These are phyloP conservation scores for Pelargonium australe DNA, from an alignment of 441 rosid species.

Conservation along the genomic window DNA sequence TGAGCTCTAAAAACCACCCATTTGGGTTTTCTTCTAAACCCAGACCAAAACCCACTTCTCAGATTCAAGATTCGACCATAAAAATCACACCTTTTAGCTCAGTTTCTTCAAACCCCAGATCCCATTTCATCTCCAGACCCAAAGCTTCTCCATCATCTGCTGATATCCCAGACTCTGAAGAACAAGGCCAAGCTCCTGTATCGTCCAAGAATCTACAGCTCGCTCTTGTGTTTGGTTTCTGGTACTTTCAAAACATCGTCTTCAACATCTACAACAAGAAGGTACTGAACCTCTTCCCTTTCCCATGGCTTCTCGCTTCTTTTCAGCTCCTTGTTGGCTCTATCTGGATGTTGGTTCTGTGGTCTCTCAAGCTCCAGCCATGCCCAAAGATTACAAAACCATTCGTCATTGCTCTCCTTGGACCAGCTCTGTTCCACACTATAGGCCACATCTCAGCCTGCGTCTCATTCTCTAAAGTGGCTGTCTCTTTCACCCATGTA, in stretches of 20 bases:
- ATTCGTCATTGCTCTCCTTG: constrained; percentile 72
- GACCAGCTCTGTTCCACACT: constrained; percentile 91
- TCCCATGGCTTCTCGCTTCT: constrained; percentile 96
- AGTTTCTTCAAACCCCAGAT: constrained; percentile 29
- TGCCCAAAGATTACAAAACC: constrained; percentile 73
- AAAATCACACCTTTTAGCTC: constrained; percentile 19
- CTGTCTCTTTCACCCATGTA: constrained; percentile 91
- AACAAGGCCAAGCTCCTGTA: constrained; percentile 20
- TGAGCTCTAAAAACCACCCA: constrained; percentile 17
- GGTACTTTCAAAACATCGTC: constrained; percentile 87
- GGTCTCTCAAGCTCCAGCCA: constrained; percentile 77
- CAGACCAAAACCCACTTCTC: constrained; percentile 20
- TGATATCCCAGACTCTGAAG: constrained; percentile 31
- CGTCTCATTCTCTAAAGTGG: constrained; percentile 93
- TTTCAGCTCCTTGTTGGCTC: constrained; percentile 90
- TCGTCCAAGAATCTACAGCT: constrained; percentile 48
- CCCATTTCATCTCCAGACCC: constrained; percentile 29
- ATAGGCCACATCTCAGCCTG: constrained; percentile 94
- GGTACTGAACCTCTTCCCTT: constrained; percentile 76
- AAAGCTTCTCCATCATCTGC: constrained; percentile 31
- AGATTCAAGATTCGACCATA: constrained; percentile 33
- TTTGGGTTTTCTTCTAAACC: constrained; percentile 23
- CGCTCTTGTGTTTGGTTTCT: constrained; percentile 65
- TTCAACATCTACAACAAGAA: constrained; percentile 92
- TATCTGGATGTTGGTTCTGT: constrained; percentile 71